Conservation (phyloP, 495 filamentous ascomycete species). For the Trichoderma virens region DNA sequence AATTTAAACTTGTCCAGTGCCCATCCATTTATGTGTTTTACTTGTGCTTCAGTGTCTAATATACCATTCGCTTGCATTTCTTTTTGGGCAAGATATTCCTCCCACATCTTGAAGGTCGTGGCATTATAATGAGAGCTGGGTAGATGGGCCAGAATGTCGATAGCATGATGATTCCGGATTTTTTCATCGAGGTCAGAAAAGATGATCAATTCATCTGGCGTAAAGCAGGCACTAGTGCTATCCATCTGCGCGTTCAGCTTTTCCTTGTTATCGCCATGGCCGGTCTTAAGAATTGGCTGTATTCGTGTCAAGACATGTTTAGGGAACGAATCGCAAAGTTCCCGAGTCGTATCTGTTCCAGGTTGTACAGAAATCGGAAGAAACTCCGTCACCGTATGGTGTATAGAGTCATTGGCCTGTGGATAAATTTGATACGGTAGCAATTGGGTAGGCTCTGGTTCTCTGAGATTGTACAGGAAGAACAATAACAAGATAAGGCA, state of each 20-base stretch:
- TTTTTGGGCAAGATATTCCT: not conserved
- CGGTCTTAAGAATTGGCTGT: not conserved
- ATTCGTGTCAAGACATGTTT: not conserved
- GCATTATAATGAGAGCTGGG: not conserved
- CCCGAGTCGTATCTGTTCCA: not conserved
- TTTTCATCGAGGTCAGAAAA: not conserved
- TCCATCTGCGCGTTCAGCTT: not conserved
- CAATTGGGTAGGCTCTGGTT: not conserved
- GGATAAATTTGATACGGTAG: not conserved
- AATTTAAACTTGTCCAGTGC: not conserved
- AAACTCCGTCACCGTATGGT: not conserved
- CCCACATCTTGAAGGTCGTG: not conserved
- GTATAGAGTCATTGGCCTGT: not conserved
- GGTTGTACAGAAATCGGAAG: not conserved
- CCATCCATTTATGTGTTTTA: not conserved
- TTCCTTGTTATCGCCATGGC: not conserved
- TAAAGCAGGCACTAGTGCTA: constrained; percentile 2
- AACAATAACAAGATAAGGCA: not conserved
- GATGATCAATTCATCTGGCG: not conserved
- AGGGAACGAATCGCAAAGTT: not conserved
- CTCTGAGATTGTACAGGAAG: not conserved
- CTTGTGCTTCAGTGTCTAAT: not conserved
- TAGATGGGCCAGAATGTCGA: not conserved
- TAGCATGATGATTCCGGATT: not conserved
- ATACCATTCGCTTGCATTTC: not conserved